Percentiles rank a stretch among this genome's conserved stretches.
Conservation (phyloP, 805 yeast species). For the Metschnikowia borealis region DNA sequence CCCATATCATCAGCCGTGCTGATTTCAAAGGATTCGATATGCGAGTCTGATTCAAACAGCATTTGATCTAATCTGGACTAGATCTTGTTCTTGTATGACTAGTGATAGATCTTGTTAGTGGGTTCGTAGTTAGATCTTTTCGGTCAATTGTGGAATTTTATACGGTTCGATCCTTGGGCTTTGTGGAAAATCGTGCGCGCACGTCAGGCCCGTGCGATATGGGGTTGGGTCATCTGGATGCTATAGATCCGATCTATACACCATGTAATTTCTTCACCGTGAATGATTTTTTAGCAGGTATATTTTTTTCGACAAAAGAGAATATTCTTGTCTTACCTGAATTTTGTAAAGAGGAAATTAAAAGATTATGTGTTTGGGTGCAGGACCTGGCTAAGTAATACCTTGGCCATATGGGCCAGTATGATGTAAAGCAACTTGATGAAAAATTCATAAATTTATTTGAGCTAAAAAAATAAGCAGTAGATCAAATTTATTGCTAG, state of each 20-base stretch:
- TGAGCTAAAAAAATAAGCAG: no score
- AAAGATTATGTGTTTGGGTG: not conserved
- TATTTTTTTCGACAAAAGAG: no score
- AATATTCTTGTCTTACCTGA: no score
- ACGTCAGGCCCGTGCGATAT: not conserved
- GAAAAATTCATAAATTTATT: no score
- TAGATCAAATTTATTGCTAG: no score
- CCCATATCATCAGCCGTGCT: not conserved
- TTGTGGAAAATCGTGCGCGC: conserved; percentile 6
- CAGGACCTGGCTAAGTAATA: not conserved
- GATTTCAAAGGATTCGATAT: not conserved
- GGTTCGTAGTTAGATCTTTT: not conserved
- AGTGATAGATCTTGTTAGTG: not conserved
- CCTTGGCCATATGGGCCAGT: not conserved
- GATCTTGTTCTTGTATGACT: not conserved
- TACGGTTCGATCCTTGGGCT: not conserved
- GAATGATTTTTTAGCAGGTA: no score
- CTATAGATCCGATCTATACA: not conserved
- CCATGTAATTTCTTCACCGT: no score
- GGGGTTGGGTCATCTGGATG: not conserved
- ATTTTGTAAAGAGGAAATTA: no score
- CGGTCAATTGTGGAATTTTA: not conserved
- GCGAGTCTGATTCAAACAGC: not conserved
- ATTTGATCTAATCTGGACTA: not conserved
- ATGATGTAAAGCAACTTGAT: not conserved